These are phyloP conservation scores for Endoconidiophora polonica DNA, from an alignment of 2,329 filamentous ascomycete species.

Conservation along the genomic window DNA sequence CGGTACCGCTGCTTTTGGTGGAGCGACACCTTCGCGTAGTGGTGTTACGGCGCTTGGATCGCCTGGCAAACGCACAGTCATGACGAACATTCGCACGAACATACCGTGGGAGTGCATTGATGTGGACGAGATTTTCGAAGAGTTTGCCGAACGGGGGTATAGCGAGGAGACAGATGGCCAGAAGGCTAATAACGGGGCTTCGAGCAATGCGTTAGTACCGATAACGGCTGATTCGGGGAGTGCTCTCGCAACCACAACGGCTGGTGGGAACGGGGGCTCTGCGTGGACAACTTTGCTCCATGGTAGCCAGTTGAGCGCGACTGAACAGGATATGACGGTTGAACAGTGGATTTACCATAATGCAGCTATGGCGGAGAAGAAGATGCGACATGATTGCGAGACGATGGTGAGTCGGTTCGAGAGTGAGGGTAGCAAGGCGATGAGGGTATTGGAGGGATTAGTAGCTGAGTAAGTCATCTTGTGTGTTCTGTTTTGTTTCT, in stretches of 20 bases:
- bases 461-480: conserved; percentile 26
- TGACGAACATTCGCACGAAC: conserved; percentile 32
- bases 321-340: conserved; percentile 79
- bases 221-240: not conserved
- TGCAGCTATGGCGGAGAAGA: conserved; percentile 63
- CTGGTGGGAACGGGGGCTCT: conserved; percentile 31
- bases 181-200: not conserved
- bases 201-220: not conserved
- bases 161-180: not conserved
- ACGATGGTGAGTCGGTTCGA: conserved; percentile 70
- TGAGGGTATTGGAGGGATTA: conserved; percentile 61
- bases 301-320: conserved; percentile 47
- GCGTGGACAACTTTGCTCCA: conserved; percentile 31
- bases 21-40: not conserved
- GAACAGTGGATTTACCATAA: conserved; percentile 84
- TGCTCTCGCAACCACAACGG: conserved; percentile 20
- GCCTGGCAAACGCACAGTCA: conserved; percentile 11
- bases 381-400: conserved; percentile 67
- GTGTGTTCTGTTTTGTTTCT: too few relatives aligned
- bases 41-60: not conserved
- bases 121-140: conserved; percentile 52
- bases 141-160: conserved; percentile 16
- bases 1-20: not conserved
- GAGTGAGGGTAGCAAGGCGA: conserved; percentile 60
- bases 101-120: conserved; percentile 58